A percentile compares a stretch with the other conserved stretches of the same genome.
These are phyloP conservation scores for Gaertneriomyces semiglobifer DNA, from an alignment of 192 early-diverging fungal species.

Conservation along the genomic window DNA sequence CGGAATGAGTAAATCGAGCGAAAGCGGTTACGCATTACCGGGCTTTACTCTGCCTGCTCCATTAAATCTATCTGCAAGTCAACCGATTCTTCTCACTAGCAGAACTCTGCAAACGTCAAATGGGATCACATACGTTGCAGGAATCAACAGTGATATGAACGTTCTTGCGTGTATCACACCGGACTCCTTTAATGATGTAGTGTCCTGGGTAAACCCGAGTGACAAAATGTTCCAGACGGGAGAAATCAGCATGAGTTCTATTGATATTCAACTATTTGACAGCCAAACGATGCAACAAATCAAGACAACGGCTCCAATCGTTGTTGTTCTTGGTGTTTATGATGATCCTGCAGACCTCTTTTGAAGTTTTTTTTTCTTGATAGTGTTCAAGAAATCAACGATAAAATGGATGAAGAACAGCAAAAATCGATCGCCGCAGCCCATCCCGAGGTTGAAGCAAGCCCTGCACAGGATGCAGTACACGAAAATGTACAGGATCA, in stretches of 20 bases:
- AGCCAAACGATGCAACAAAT: background rate
- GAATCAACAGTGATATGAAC: constrained; percentile 4
- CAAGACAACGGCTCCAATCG: background rate
- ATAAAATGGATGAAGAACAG: background rate
- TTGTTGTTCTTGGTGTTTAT: constrained; percentile 1
- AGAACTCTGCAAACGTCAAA: background rate
- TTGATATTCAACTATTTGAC: constrained; percentile 5
- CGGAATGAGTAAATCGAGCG: constrained; percentile 5
- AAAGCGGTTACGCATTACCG: background rate
- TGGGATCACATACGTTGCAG: background rate
- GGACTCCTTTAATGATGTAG: constrained; percentile 3
- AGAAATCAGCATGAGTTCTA: background rate
- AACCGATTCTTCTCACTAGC: background rate
- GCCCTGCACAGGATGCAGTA: background rate
- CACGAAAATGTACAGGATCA: background rate
- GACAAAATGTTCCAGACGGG: background rate
- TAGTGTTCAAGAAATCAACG: background rate
- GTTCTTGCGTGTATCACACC: constrained; percentile 4
- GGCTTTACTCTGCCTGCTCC: background rate
- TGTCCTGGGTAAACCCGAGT: constrained; percentile 2
- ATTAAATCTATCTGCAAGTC: background rate
- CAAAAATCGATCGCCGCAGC: background rate
- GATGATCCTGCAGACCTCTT: constrained; percentile 1
- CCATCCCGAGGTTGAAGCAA: background rate
- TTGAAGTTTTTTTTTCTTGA: constrained; percentile 7